Percentiles rank a stretch among this genome's conserved stretches.
Evolutionary conservation across 2,329 filamentous ascomycete species (phyloP).

Genomic region (Daldinia sp.): DNA sequence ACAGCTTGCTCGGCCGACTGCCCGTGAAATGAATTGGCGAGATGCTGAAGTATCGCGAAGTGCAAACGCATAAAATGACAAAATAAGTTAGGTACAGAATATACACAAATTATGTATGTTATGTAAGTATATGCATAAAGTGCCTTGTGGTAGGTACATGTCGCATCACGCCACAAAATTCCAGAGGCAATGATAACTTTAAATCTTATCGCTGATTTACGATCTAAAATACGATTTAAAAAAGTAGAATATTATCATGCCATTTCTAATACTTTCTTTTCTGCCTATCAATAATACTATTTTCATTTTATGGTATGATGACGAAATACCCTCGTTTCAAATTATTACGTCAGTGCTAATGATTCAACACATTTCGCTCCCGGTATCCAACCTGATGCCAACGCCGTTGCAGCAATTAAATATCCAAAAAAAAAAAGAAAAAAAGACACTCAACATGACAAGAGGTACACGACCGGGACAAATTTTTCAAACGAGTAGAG

Average conservation of each 20-base stretch:
- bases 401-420: slow-evolving; percentile 15
- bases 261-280: too few relatives aligned
- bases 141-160: too few relatives aligned
- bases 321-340: not conserved
- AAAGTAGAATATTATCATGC: not conserved
- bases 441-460: slow-evolving; percentile 2
- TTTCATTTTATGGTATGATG: too few relatives aligned
- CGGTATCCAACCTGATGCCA: not conserved
- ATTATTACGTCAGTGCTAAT: not conserved
- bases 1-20: not conserved
- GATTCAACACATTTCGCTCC: slow-evolving; percentile 1
- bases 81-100: too few relatives aligned
- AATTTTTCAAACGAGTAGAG: slow-evolving; percentile 13
- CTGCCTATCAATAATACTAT: too few relatives aligned
- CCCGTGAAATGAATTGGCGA: not conserved
- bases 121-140: too few relatives aligned
- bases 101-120: too few relatives aligned
- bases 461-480: not conserved
- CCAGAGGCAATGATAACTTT: not conserved
- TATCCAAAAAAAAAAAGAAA: not conserved
- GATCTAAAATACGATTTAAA: too few relatives aligned
- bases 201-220: not conserved
- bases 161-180: too few relatives aligned
- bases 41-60: too few relatives aligned
- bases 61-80: too few relatives aligned